Evolutionary conservation across 805 yeast genomes (phyloP).

Genomic region (Ogataea allantospora): DNA sequence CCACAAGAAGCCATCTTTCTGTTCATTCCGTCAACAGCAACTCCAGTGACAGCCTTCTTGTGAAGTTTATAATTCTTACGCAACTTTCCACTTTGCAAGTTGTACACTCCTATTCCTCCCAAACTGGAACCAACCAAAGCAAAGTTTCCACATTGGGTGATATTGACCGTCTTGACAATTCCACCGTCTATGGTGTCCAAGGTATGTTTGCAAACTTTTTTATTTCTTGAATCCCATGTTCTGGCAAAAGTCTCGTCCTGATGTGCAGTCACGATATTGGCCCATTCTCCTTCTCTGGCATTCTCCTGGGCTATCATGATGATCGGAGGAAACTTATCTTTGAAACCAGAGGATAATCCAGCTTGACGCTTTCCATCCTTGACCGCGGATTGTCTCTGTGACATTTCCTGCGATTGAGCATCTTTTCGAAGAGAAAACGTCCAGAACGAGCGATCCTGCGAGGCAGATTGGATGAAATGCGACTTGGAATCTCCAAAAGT

Average conservation of each 20-base stretch:
- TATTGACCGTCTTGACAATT: constrained; percentile 66
- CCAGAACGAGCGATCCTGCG: constrained; percentile 87
- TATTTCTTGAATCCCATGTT: constrained; percentile 82
- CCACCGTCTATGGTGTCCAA: constrained; percentile 78
- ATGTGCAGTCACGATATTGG: constrained; percentile 85
- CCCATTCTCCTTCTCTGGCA: constrained; percentile 88
- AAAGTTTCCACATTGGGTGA: constrained; percentile 94
- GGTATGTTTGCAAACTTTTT: constrained; percentile 73
- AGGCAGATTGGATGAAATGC: constrained; percentile 83
- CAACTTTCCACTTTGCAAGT: constrained; percentile 85
- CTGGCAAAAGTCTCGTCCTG: constrained; percentile 79
- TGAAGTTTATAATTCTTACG: constrained; percentile 70
- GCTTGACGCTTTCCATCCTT: constrained; percentile 50
- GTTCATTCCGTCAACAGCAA: constrained; percentile 88
- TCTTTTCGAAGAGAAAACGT: constrained; percentile 89
- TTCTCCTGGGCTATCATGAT: constrained; percentile 67
- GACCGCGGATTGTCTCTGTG: constrained; percentile 58
- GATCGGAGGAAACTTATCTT: constrained; percentile 77
- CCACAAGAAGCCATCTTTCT: constrained; percentile 83
- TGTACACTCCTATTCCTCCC: constrained; percentile 84
- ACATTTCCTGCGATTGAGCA: constrained; percentile 91
- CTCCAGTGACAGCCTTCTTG: constrained; percentile 81
- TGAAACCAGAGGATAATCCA: constrained; percentile 52
- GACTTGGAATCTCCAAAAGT: constrained; percentile 71
- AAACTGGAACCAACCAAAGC: constrained; percentile 84